Evolutionary conservation across 495 filamentous ascomycete genomes (phyloP), one percentile per base, ranked within the genome.

Genomic region (Xylaria telfairii): DNA sequence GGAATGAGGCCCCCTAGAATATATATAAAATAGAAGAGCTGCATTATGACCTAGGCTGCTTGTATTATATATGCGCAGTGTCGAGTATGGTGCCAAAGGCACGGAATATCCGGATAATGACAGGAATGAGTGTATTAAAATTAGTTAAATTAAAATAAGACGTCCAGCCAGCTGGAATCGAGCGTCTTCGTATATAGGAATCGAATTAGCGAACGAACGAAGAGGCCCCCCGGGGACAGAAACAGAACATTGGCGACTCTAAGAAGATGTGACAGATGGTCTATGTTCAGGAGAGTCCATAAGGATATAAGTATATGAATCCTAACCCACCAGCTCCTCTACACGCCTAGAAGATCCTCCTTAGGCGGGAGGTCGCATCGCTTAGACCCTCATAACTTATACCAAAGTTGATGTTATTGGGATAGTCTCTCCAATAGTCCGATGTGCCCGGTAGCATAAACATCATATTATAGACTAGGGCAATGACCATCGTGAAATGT

Each of bases 1-100:
- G 75, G 64, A 34, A 72, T 54, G 26, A 80, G 57, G 41, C 79
- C 42, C 34, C 79, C 67, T 44, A 77, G 67, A 46, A 71, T 71
- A 67, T 63, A 63, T 51, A 69, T 54, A 21, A 51, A 64, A 32
- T 54, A 34, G 65, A 74, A 68, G 68, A 67, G 72, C 69, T 71
- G 60, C 74, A 78, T 76, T 42, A 44, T 70, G 47, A 13, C 2
- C 3, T 2, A 19, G 4, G 39, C 12, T 34, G 4, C 24, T 30
- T 64, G 39, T 47, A 15, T 34, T 2, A 41, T 51, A 51, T n/a
- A 26, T n/a, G 32, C 9, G 15, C 5, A 0, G 28, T n/a, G 9
- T 49, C 46, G 39, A 32, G 10, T 54, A 67, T 9, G 24, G 30
- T 32, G 47, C 26, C 13, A 28, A 32, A 15, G 39, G 32, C 30